These are phyloP conservation scores for Boletus smithii DNA, from an alignment of 1,284 basidiomycete species.

Conservation along the genomic window DNA sequence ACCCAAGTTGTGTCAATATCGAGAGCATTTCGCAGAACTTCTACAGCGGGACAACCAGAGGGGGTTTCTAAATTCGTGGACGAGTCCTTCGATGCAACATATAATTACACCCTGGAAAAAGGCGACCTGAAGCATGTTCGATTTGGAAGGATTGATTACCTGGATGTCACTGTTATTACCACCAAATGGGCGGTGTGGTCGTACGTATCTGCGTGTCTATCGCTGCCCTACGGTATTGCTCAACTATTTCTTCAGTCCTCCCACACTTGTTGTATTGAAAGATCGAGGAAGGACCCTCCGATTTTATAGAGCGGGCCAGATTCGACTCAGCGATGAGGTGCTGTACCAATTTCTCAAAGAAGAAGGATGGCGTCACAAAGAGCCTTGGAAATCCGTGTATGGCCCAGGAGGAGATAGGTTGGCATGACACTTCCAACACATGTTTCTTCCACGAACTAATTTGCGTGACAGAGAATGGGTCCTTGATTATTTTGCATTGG, in stretches of 20 bases:
- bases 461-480: constrained; percentile 55
- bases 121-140: constrained; percentile 65
- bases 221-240: constrained; percentile 5
- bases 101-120: constrained; percentile 56
- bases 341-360: constrained; percentile 61
- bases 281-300: constrained; percentile 69
- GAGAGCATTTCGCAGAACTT: constrained; percentile 44
- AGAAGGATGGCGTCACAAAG: constrained; percentile 54
- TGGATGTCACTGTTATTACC: constrained; percentile 73
- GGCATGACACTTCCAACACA: constrained; percentile 17
- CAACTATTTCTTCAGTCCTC: constrained; percentile 48
- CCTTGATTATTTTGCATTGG: constrained; percentile 56
- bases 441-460: constrained; percentile 1
- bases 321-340: constrained; percentile 54
- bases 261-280: constrained; percentile 60
- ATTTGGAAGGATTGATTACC: constrained; percentile 78
- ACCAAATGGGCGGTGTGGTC: constrained; percentile 80
- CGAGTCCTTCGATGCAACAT: constrained; percentile 65
- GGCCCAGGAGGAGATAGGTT: constrained; percentile 71
- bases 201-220: constrained; percentile 41
- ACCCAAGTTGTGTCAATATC: constrained; percentile 2
- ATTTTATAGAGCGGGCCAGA: constrained; percentile 63
- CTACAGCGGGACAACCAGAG: constrained; percentile 55
- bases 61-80: constrained; percentile 68
- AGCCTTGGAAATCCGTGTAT: constrained; percentile 60